A percentile compares a stretch with the other conserved stretches of the same genome.
Evolutionary conservation across 1,139 yeast genomes (phyloP).

Genomic region (Hansenula anomala): DNA sequence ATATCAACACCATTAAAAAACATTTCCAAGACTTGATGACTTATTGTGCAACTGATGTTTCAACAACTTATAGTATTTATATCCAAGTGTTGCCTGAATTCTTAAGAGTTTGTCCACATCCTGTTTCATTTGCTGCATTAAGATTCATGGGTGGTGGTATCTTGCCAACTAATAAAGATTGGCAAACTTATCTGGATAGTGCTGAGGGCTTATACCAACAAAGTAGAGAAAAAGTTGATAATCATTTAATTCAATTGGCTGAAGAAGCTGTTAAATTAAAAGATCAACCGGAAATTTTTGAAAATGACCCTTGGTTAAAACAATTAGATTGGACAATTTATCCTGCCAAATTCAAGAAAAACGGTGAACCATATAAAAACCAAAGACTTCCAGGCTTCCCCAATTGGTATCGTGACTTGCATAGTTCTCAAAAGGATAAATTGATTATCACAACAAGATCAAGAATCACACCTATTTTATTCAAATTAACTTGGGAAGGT

Average conservation of each 20-base stretch:
- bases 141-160: constrained; percentile 72
- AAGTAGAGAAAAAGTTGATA: constrained; percentile 51
- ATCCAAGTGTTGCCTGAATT: constrained; percentile 68
- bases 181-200: constrained; percentile 67
- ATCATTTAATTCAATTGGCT: constrained; percentile 56
- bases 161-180: constrained; percentile 69
- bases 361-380: constrained; percentile 70
- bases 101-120: constrained; percentile 74
- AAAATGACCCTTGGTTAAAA: constrained; percentile 77
- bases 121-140: constrained; percentile 89
- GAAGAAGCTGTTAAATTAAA: constrained; percentile 46
- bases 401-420: constrained; percentile 83
- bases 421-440: constrained; percentile 38
- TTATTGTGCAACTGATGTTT: constrained; percentile 87
- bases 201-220: constrained; percentile 68
- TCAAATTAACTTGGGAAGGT: constrained; percentile 82
- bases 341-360: constrained; percentile 58
- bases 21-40: constrained; percentile 58
- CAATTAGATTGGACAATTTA: constrained; percentile 85
- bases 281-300: constrained; percentile 26
- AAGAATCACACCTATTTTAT: constrained; percentile 69
- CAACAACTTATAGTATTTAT: constrained; percentile 68
- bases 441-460: constrained; percentile 68
- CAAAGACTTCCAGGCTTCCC: constrained; percentile 91
- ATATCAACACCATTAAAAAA: constrained; percentile 49